phyloP scores from a whole-genome alignment of 257 asterid genomes.

The Gynochthodes officinalis region DNA sequence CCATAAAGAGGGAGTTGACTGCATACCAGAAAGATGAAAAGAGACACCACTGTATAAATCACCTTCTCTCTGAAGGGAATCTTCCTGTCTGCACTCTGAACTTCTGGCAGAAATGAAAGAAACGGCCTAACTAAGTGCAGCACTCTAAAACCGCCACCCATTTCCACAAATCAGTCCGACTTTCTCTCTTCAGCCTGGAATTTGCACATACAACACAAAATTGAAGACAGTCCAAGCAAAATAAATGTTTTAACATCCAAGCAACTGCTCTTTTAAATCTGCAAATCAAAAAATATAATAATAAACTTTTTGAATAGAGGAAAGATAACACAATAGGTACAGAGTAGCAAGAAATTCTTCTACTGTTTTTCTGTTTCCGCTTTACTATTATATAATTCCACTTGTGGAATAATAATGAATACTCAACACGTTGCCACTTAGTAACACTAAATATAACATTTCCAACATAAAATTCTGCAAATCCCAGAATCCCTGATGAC shows the following conservation, averaged over 20 bases:
- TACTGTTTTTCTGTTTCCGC: background rate
- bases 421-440: background rate
- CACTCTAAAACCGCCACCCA: constrained; percentile 77
- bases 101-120: constrained; percentile 63
- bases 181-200: background rate
- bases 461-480: background rate
- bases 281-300: background rate
- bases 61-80: constrained; percentile 67
- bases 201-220: constrained; percentile 8
- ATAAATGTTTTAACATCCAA: background rate
- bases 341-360: background rate
- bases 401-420: background rate
- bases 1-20: constrained; percentile 77
- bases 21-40: constrained; percentile 59
- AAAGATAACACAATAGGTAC: background rate
- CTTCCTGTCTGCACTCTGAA: constrained; percentile 66
- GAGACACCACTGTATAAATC: constrained; percentile 54
- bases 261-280: background rate
- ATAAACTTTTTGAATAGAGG: background rate
- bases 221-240: background rate
- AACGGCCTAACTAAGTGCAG: constrained; percentile 71
- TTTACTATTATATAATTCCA: background rate
- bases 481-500: background rate
- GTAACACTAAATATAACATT: background rate
- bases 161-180: constrained; percentile 13